Conservation (phyloP, 2,329 filamentous ascomycete genomes). For the Epichloe amarillans region DNA sequence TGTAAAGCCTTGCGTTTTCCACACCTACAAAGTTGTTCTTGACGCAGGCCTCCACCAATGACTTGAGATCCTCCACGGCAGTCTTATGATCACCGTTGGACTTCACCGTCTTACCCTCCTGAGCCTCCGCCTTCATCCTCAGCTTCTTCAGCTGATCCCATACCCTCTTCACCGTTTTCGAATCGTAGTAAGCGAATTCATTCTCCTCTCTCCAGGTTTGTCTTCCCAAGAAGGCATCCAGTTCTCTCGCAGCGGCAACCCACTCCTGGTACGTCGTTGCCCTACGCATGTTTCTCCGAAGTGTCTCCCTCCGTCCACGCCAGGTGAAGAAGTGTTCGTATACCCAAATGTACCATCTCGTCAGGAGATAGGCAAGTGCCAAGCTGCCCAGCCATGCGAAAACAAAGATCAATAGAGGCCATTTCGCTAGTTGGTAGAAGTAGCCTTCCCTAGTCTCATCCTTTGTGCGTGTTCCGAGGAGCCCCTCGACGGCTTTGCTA, state of each 20-base stretch:
- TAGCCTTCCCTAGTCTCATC: constrained; percentile 94
- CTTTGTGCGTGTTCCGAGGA: constrained; percentile 47
- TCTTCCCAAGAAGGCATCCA: constrained; percentile 74
- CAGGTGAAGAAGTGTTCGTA: constrained; percentile 90
- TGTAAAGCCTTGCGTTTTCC: constrained; percentile 89
- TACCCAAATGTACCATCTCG: constrained; percentile 75
- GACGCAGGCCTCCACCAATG: constrained; percentile 74
- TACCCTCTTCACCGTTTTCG: constrained; percentile 65
- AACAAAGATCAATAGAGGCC: constrained; percentile 74
- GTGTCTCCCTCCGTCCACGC: constrained; percentile 61
- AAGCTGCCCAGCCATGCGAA: constrained; percentile 68
- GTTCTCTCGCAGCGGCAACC: constrained; percentile 62
- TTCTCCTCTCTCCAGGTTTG: constrained; percentile 68
- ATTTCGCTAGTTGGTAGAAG: constrained; percentile 79
- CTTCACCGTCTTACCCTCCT: constrained; percentile 28
- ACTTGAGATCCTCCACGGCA: constrained; percentile 61
- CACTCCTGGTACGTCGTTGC: constrained; percentile 72
- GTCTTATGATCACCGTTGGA: constrained; percentile 23
- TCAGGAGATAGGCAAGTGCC: constrained; percentile 59
- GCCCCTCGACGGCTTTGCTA: constrained; percentile 24
- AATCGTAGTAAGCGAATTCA: constrained; percentile 76
- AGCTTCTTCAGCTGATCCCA: constrained; percentile 59
- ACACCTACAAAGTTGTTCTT: constrained; percentile 97
- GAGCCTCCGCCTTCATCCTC: constrained; percentile 44
- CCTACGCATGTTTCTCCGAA: constrained; percentile 57